Evolutionary conservation across 306 rosid genomes (phyloP), one percentile per base, ranked within the genome.

Genomic region (Dicorynia guianensis): DNA sequence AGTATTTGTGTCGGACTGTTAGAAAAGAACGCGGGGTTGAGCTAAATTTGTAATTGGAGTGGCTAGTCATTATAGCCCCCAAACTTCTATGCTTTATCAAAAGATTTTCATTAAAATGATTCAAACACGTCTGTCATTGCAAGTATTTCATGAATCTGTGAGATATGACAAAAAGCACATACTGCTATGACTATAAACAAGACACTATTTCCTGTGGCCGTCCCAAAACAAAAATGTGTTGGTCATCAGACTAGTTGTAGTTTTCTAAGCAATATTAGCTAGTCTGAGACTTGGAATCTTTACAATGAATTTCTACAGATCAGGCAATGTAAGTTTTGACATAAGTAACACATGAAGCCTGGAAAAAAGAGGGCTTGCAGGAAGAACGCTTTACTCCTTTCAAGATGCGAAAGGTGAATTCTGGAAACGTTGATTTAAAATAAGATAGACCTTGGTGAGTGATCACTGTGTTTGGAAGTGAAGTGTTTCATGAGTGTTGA

Each of bases 151-250:
- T 11, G 43, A 47, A 39, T 67, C 11, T 8, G 7, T 25, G 38
- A 72, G 18, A 79, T 66, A 46, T 11, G 63, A 69, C n/a, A 63
- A 39, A 14, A 42, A 42, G 20, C 3, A 19, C 30, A 44, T 20
- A 82, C 47, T 19, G 54, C 13, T 53, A 44, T 14, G 67, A 47
- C 77, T 67, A 54, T 15, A 59, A 79, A 39, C 54, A 76, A 56
- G 34, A 68, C 43, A 54, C 13, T 52, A 72, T 13, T 25, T 54
- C 42, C n/a, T 34, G 58, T 17, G 18, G 15, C 71, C 72, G 69
- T 18, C 78, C 40, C 19, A n/a, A n/a, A 67, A 46, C 38, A 72
- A 76, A 60, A 80, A 73, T 72, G 63, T 58, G 30, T 25, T 63
- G 52, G 63, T 76, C 66, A 62, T 12, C 14, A 20, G 36, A n/a